These are phyloP conservation scores for Kwoniella sp. DNA, from an alignment of 768 basidiomycete species.

Conservation along the genomic window DNA sequence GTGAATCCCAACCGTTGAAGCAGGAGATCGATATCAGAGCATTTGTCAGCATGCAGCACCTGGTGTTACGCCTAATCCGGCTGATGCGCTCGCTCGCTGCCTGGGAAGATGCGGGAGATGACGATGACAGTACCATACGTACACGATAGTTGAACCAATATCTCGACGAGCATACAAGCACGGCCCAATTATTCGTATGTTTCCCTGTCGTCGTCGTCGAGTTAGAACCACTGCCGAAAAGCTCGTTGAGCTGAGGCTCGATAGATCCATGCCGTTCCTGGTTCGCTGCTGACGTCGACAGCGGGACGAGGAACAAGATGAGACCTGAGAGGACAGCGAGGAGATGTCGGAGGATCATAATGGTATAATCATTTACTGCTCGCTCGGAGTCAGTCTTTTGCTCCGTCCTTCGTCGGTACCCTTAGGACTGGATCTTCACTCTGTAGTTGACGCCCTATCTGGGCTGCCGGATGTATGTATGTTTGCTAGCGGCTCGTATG, in stretches of 20 bases:
- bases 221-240: slow-evolving; percentile 35
- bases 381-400: too few relatives aligned
- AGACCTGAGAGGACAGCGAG: slow-evolving; percentile 2
- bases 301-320: slow-evolving; percentile 2
- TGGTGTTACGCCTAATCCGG: neutral
- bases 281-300: slow-evolving; percentile 9
- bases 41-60: neutral
- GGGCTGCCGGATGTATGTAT: too few relatives aligned
- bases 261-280: slow-evolving; percentile 6
- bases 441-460: too few relatives aligned
- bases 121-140: slow-evolving; percentile 52
- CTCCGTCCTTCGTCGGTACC: too few relatives aligned
- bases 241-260: slow-evolving; percentile 30
- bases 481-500: too few relatives aligned
- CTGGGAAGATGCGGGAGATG: neutral
- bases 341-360: slow-evolving; percentile 10
- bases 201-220: slow-evolving; percentile 31
- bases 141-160: slow-evolving; percentile 99
- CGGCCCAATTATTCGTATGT: slow-evolving; percentile 99
- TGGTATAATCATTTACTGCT: too few relatives aligned
- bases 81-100: neutral
- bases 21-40: neutral
- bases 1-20: too few relatives aligned
- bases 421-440: too few relatives aligned
- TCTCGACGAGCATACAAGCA: slow-evolving; percentile 87